Base-by-base conservation (phyloP, 169 alveolate species). In the Cryptosporidium bovis region DNA sequence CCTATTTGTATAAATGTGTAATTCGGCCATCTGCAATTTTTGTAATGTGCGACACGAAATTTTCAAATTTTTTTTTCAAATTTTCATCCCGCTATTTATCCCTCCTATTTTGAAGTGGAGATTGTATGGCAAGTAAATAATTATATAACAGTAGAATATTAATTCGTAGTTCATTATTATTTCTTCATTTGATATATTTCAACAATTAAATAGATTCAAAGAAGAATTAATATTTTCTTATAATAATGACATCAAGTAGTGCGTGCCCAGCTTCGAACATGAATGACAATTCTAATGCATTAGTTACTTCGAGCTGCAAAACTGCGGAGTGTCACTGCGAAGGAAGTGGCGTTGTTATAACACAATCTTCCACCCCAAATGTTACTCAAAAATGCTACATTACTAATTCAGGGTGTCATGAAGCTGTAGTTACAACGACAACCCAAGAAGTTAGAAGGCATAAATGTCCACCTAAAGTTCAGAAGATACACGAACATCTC, bases 371-470 rank as follows among this genome's bases (percentile, higher is more conserved):
- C 8, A 15, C 60, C 10, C 87, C 87, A n/a, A 77, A 44, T 44
- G 31, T 62, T 16, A 77, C 87, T 36, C 87, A 77, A n/a, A 77
- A 62, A 27, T 77, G 87, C 12, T 77, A 77, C 36, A 36, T 77
- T 8, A 77, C 87, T 24, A 34, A 62, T 15, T 60, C 87, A 8
- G 87, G 87, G 24, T 77, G 87, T 33, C 87, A 77, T 27, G 87
- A 77, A 40, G 87, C 87, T 0, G 50, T 77, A 20, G 77, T 77
- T 15, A 77, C 87, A 7, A 77, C 87, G 1, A 77, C 87, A 24
- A 77, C 87, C 6, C 87, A 77, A 60, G 87, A 77, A 77, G 77
- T 77, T 16, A 56, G 51, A 40, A 77, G 87, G 44, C 87, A 77
- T 56, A 77, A 77, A 62, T 77, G 87, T 27, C 87, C 87, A 40